phyloP scores from a whole-genome alignment of 1,284 basidiomycete genomes.

The Pterulicium gracile region DNA sequence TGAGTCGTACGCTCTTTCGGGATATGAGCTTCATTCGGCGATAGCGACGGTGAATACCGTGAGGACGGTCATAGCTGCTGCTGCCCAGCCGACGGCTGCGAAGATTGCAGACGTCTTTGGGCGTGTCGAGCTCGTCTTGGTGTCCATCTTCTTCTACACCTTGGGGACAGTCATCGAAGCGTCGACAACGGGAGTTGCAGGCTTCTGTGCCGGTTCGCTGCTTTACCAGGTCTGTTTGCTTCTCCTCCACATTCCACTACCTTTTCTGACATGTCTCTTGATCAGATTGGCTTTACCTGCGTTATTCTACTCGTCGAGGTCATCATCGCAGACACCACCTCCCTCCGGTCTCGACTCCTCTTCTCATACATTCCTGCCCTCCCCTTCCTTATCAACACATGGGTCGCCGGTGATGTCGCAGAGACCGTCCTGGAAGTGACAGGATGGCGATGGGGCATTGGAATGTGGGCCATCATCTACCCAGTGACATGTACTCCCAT shows the following conservation, averaged over 20 bases:
- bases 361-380: conserved; percentile 26
- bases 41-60: conserved; percentile 12
- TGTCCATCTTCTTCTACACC: conserved; percentile 23
- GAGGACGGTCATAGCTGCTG: conserved; percentile 13
- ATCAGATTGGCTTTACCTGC: conserved; percentile 24
- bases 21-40: conserved; percentile 11
- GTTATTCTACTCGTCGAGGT: conserved; percentile 26
- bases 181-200: conserved; percentile 16
- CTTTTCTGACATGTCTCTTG: conserved; percentile 7
- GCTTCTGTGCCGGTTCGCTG: conserved; percentile 23
- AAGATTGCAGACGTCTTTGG: conserved; percentile 20
- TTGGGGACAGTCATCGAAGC: conserved; percentile 25
- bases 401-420: conserved; percentile 24
- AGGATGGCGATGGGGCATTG: conserved; percentile 27
- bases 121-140: conserved; percentile 20
- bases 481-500: conserved; percentile 22
- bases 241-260: background rate
- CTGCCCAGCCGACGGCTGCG: conserved; percentile 13
- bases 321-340: conserved; percentile 27
- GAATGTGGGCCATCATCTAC: conserved; percentile 30
- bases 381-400: conserved; percentile 28
- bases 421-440: conserved; percentile 16
- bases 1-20: conserved; percentile 11
- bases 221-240: conserved; percentile 10
- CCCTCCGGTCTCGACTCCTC: conserved; percentile 25